Evolutionary conservation across 768 basidiomycete species (phyloP).

Genomic region (Termitomyces sp.): DNA sequence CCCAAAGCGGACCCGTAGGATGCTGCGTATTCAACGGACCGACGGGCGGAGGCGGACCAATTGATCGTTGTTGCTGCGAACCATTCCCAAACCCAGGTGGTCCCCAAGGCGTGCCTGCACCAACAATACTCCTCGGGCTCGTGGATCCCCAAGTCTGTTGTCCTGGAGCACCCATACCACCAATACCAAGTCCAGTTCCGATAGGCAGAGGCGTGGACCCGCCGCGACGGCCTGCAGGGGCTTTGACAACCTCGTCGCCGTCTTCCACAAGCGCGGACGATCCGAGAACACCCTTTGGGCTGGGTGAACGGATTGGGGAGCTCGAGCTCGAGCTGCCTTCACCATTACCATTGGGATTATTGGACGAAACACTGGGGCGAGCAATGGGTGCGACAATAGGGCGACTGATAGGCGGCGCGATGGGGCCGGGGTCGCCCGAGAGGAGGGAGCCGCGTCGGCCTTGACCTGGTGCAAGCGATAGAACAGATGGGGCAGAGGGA

Average conservation of each 20-base stretch:
- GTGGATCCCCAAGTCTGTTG: slow-evolving; percentile 42
- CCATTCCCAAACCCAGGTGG: slow-evolving; percentile 29
- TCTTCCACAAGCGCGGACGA: slow-evolving; percentile 75
- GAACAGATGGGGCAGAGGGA: slow-evolving; percentile 29
- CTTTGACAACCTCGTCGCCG: slow-evolving; percentile 69
- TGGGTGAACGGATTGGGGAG: slow-evolving; percentile 46
- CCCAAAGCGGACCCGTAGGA: slow-evolving; percentile 32
- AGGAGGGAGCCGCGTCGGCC: slow-evolving; percentile 39
- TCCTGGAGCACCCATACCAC: slow-evolving; percentile 11
- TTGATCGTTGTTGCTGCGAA: slow-evolving; percentile 15
- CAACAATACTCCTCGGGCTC: slow-evolving; percentile 38
- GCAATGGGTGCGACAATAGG: slow-evolving; percentile 55
- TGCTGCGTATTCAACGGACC: slow-evolving; percentile 18
- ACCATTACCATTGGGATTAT: slow-evolving; percentile 26
- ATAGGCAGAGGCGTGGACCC: slow-evolving; percentile 24
- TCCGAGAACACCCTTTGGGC: slow-evolving; percentile 64
- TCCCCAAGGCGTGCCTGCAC: slow-evolving; percentile 25
- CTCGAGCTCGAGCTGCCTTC: slow-evolving; percentile 60
- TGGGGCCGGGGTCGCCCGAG: slow-evolving; percentile 50
- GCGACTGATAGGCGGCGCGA: slow-evolving; percentile 42
- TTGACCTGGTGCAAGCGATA: slow-evolving; percentile 40
- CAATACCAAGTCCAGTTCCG: slow-evolving; percentile 18
- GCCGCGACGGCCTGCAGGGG: slow-evolving; percentile 39
- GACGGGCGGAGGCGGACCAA: slow-evolving; percentile 26
- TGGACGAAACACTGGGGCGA: slow-evolving; percentile 37